Base-by-base conservation (phyloP, 2,329 filamentous ascomycete genomes). In the Ceratocystis ficicola region DNA sequence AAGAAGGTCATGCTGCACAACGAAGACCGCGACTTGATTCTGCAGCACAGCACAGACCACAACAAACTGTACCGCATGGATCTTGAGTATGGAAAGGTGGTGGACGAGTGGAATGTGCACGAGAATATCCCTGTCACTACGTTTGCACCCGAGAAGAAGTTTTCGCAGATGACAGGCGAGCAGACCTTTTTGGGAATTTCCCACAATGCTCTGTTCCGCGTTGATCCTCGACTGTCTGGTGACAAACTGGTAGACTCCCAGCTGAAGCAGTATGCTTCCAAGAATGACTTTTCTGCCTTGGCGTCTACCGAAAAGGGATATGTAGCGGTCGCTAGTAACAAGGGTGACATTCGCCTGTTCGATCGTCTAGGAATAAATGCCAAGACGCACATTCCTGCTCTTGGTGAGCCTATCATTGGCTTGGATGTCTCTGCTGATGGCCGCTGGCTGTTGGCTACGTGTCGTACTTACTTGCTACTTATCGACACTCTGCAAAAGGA, bases 81-180 rank as follows among this genome's bases (percentile, higher is more conserved):
- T 76, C 81, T 99, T 57, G 93, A 99, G 75, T 95, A 95, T 71
- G 94, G 94, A 70, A 97, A 96, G 77, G 89, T 99, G 44, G 91
- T 97, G 1, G 94, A 99, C 72, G 94, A 99, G 76, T 99, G 94
- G 94, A 96, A 96, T 71, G 83, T 99, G 15, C 93, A 99, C 73
- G 93, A 99, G 69, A 90, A 97, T 73, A 96, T 99, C 65, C 87
- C 90, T 0, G 89, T 97, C 68, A 86, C 89, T 65, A 94, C 87
- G 8, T 97, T 97, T 75, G 90, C 90, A 0, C 94, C 94, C 0
- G 92, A 96, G 75, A 96, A 87, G 82, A 99, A 99, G 83, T 99
- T 96, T 72, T 86, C 94, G 1, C 94, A 99, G 78, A 96, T 95
- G 88, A 96, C 91, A 0, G 86, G 87, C 68, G 91, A 96, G 73